These are phyloP conservation scores for Agrostemma githago DNA, from an alignment of 148 eudicot species.

Conservation along the genomic window DNA sequence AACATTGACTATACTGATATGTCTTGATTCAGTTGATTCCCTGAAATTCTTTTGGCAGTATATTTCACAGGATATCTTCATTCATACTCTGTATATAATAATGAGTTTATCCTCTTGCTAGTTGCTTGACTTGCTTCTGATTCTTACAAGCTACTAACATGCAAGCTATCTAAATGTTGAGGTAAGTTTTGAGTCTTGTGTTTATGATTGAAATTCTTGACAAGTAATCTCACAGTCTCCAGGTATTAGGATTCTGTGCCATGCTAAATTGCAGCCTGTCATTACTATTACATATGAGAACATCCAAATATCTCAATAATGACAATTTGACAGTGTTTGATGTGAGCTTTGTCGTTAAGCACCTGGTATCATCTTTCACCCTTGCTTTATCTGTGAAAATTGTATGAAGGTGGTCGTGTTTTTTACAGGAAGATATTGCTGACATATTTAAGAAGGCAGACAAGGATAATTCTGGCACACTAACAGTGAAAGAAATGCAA, in stretches of 20 bases:
- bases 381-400: background rate
- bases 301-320: background rate
- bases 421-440: conserved; percentile 66
- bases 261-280: background rate
- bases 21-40: background rate
- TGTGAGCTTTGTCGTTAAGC: background rate
- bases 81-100: background rate
- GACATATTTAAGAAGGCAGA: conserved; percentile 81
- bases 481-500: conserved; percentile 84
- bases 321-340: background rate
- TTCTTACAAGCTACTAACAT: background rate
- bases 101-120: background rate
- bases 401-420: background rate
- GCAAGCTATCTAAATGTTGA: background rate
- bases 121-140: background rate
- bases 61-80: background rate
- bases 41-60: background rate
- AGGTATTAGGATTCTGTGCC: background rate
- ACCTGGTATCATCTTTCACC: background rate
- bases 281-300: background rate
- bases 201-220: background rate
- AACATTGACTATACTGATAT: background rate
- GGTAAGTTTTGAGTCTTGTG: background rate
- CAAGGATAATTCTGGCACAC: conserved; percentile 84
- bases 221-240: background rate